phyloP scores from a whole-genome alignment of 345 rosid genomes.

The thale cress (Arabidopsis thaliana) region TAIR10.1 NC_003071.7:6713001-6713500 shows the following conservation, averaged over 20 bases:
- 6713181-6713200: slow-evolving; percentile 91
- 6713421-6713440: slow-evolving; percentile 78
- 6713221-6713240: slow-evolving; percentile 96
- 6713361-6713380: slow-evolving; percentile 90
- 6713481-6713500: not conserved
- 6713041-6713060: slow-evolving; percentile 84
- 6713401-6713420: slow-evolving; percentile 84
- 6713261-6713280: slow-evolving; percentile 96
- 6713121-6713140: slow-evolving; percentile 98
- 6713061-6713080: slow-evolving; percentile 84
- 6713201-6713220: slow-evolving; percentile 95
- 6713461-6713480: slow-evolving; percentile 64
- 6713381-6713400: slow-evolving; percentile 78
- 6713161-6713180: slow-evolving; percentile 95
- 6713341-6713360: slow-evolving; percentile 73
- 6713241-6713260: slow-evolving; percentile 86
- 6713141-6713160: slow-evolving; percentile 97
- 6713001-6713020: not conserved
- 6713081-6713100: slow-evolving; percentile 87
- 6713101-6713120: slow-evolving; percentile 84
- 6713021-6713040: slow-evolving; percentile 83
- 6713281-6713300: slow-evolving; percentile 93
- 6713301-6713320: slow-evolving; percentile 98
- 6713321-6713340: slow-evolving; percentile 95
- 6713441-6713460: slow-evolving; percentile 53